Evolutionary conservation across 495 filamentous ascomycete genomes (phyloP).

Genomic region (Glonium stellatum): DNA sequence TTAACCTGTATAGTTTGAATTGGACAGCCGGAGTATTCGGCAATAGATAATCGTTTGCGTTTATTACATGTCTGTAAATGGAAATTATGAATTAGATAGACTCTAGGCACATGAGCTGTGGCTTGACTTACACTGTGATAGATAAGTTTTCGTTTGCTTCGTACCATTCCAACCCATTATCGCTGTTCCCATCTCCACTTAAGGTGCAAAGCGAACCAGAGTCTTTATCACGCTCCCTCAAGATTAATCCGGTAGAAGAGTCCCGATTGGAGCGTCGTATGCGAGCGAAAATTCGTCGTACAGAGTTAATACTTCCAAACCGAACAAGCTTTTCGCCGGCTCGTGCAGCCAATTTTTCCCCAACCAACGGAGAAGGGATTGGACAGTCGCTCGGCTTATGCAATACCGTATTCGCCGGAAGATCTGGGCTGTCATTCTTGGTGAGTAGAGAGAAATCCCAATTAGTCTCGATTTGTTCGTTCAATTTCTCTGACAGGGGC

Average conservation of each 20-base stretch:
- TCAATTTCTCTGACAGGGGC: too few species aligned
- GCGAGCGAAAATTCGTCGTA: not conserved
- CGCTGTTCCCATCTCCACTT: not conserved
- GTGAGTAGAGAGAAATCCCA: not conserved
- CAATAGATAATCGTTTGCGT: too few species aligned
- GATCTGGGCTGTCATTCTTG: not conserved
- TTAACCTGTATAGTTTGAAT: not conserved
- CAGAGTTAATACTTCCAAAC: not conserved
- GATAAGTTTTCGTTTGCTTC: not conserved
- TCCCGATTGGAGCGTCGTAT: not conserved
- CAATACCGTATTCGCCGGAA: not conserved
- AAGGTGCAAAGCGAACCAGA: not conserved
- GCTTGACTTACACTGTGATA: not conserved
- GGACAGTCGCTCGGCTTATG: not conserved
- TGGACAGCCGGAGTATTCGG: not conserved
- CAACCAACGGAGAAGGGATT: not conserved
- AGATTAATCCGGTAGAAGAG: too few species aligned
- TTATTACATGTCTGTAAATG: not conserved
- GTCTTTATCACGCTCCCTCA: not conserved
- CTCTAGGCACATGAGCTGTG: not conserved
- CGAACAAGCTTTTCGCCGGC: not conserved
- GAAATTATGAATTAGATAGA: not conserved
- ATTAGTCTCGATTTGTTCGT: not conserved
- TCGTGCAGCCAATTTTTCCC: not conserved
- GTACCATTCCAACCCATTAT: not conserved